These are phyloP conservation scores for Saccharomycopsis fibuligera DNA, from an alignment of 805 yeast species.

Conservation along the genomic window DNA sequence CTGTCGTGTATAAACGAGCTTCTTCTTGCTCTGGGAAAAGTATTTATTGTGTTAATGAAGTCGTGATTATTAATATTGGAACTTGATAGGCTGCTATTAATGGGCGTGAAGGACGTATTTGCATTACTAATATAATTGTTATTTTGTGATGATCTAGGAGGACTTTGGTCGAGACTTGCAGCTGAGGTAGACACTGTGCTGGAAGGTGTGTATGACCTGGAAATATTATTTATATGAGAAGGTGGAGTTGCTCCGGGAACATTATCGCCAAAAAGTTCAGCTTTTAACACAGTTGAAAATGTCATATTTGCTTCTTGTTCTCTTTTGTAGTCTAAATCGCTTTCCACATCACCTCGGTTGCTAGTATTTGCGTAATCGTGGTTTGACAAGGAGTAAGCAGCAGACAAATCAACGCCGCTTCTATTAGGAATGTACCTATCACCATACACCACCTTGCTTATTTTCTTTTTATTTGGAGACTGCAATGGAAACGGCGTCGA, in stretches of 20 bases:
- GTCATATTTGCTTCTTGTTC: conserved; percentile 84
- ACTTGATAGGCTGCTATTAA: not conserved
- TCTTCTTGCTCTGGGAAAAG: not conserved
- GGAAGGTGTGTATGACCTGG: not conserved
- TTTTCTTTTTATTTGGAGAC: conserved; percentile 13
- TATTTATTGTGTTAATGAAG: not conserved
- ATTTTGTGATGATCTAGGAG: not conserved
- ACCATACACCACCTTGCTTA: conserved; percentile 49
- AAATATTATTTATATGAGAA: conserved; percentile 5
- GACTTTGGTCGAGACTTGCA: not conserved
- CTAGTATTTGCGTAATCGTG: conserved; percentile 25
- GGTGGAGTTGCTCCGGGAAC: conserved; percentile 42
- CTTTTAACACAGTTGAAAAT: conserved; percentile 76
- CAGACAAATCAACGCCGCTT: conserved; percentile 79
- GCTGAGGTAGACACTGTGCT: not conserved
- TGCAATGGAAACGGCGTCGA: conserved; percentile 3
- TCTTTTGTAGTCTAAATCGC: conserved; percentile 59
- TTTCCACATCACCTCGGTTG: conserved; percentile 32
- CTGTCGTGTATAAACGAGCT: conserved; percentile 2
- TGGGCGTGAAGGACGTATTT: too few species aligned
- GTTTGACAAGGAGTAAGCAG: conserved; percentile 53
- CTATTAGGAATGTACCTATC: conserved; percentile 88
- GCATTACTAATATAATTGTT: not conserved
- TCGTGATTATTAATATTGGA: not conserved
- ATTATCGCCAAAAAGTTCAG: conserved; percentile 87